Conservation (phyloP, 352 stramenopile genomes). For the Saprolegnia diclina region DNA sequence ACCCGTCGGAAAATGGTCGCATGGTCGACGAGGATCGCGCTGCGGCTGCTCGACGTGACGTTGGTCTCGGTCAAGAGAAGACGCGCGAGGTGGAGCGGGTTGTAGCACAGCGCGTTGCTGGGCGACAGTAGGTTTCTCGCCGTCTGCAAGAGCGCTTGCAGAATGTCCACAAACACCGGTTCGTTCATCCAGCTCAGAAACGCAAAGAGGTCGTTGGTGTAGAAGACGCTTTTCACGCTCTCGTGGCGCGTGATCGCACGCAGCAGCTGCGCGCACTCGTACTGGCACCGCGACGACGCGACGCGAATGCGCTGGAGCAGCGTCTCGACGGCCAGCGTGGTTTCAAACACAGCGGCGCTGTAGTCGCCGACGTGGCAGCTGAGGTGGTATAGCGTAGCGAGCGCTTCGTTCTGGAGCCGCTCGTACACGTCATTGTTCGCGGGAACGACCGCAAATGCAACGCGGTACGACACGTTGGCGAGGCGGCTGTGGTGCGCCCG, state of each 20-base stretch:
- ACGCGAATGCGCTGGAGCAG: background rate
- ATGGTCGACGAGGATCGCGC: background rate
- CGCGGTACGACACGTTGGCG: background rate
- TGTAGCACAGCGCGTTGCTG: background rate
- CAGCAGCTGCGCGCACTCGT: constrained; percentile 2
- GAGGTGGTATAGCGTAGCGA: background rate
- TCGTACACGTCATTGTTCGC: background rate
- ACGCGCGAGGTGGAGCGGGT: background rate
- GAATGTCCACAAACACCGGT: constrained; percentile 7
- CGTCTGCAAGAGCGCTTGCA: constrained; percentile 12
- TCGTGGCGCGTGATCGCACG: constrained; percentile 18
- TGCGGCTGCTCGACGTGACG: background rate
- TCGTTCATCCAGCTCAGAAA: constrained; percentile 19
- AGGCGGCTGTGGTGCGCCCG: constrained; percentile 8
- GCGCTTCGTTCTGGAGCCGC: constrained; percentile 9
- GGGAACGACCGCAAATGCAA: background rate
- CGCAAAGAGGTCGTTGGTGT: constrained; percentile 1
- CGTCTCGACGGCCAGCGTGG: background rate
- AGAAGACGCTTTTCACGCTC: constrained; percentile 15
- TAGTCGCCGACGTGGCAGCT: constrained; percentile 20
- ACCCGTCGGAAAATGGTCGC: background rate
- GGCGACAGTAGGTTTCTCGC: constrained; percentile 10
- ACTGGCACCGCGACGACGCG: background rate
- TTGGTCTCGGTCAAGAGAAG: background rate
- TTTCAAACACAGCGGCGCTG: background rate